Conservation (phyloP, 345 rosid species). For the Mangifera indica region DNA sequence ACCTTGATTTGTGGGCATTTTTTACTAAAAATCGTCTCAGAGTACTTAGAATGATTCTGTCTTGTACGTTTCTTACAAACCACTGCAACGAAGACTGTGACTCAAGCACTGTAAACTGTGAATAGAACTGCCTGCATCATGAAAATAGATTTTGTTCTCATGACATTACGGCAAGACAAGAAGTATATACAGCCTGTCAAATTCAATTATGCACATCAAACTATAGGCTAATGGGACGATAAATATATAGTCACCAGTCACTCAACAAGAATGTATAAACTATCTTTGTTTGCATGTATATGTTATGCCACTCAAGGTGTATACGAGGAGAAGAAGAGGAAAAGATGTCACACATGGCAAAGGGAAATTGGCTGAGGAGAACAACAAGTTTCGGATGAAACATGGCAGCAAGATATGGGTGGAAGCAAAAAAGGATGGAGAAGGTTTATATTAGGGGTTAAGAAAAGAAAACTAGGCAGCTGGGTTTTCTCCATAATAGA, state of each 20-base stretch:
- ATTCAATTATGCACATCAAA: not conserved
- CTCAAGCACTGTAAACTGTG: slow-evolving; percentile 39
- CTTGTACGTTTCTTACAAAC: slow-evolving; percentile 66
- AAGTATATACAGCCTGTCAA: not conserved
- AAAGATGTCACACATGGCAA: no score
- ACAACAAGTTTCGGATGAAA: no score
- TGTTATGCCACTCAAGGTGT: no score
- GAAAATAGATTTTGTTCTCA: slow-evolving; percentile 12
- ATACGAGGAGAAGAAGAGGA: no score
- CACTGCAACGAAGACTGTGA: slow-evolving; percentile 59
- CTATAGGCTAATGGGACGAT: not conserved
- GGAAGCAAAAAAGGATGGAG: no score
- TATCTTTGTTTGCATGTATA: not conserved
- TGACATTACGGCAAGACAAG: slow-evolving; percentile 13
- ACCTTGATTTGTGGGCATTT: slow-evolving; percentile 62
- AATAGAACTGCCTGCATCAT: slow-evolving; percentile 50
- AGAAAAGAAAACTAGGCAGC: no score
- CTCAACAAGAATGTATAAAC: not conserved
- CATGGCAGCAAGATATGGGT: no score
- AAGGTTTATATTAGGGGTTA: no score
- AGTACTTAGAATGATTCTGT: slow-evolving; percentile 59
- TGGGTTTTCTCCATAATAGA: no score
- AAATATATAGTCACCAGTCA: not conserved
- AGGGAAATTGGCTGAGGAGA: no score
- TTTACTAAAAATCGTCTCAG: slow-evolving; percentile 55